Base-by-base conservation (phyloP, 441 rosid species). In the Aleurites moluccanus region DNA sequence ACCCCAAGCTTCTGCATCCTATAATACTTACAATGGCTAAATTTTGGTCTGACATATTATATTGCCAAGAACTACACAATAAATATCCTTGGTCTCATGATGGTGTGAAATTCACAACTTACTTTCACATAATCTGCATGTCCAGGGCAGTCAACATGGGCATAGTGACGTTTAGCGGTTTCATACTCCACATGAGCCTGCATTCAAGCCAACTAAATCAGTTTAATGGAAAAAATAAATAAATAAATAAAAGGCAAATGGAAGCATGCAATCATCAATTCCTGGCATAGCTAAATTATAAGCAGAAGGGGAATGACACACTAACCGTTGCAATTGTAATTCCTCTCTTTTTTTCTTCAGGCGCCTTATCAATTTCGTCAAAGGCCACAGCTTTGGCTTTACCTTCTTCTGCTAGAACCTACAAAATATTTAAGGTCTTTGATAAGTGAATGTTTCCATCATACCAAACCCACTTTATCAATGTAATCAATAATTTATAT, bases 111-210 rank as follows among this genome's bases (percentile, higher is more conserved):
- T 45, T 69, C 55, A 40, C 10, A 44, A 55, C 92, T 80, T 89
- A 96, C 99, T 81, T 96, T 96, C 56, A 93, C 97, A 80, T 96
- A 96, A 87, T 96, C 99, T 6, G 99, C 99, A 80, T 96, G 99
- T 33, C 99, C 99, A 49, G 99, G 99, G 78, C 99, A 95, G 84
- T 95, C 99, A 20, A 95, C 99, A 69, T 95, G 99, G 27, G 99
- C 99, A 83, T 96, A 96, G 77, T 96, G 99, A 72, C 99, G 92
- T 85, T 97, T 97, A 1, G 78, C 81, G 45, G 99, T 97, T 86
- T 97, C 99, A 59, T 97, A 97, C 83, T 97, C 99, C 73, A 97
- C 99, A 23, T 97, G 99, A 70, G 99, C 99, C 99, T 97, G 85
- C 76, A 69, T 56, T 67, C 61, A 72, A 73, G 57, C 6, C 47